Percentiles rank a stretch among this genome's conserved stretches.
Evolutionary conservation across 257 asterid species (phyloP).

Genomic region (Solanum chmielewskii): DNA sequence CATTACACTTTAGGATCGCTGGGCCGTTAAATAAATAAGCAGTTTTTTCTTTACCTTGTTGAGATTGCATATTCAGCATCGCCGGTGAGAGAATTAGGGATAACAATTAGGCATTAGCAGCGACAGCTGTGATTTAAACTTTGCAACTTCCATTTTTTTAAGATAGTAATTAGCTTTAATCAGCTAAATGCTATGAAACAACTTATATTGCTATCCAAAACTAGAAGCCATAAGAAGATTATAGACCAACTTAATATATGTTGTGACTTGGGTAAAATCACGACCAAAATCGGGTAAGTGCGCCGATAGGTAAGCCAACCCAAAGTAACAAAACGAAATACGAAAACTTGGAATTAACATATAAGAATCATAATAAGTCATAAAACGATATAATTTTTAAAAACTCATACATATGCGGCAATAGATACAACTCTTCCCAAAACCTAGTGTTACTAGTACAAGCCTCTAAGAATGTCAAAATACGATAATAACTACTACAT

Average conservation of each 20-base stretch:
- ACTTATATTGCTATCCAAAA: background rate
- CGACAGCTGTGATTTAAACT: background rate
- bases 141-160: background rate
- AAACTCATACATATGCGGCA: background rate
- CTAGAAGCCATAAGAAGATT: background rate
- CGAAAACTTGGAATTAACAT: background rate
- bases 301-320: background rate
- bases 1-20: background rate
- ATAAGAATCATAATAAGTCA: background rate
- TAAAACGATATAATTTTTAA: background rate
- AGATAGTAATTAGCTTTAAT: background rate
- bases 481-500: background rate
- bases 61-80: background rate
- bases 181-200: background rate
- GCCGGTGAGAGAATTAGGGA: background rate
- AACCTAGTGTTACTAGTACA: background rate
- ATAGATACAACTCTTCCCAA: background rate
- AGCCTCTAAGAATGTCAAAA: background rate
- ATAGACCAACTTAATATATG: background rate
- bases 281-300: background rate
- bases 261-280: background rate
- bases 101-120: background rate
- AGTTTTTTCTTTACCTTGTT: background rate
- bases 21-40: background rate
- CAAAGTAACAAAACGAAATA: background rate